Conservation (phyloP, 1,284 basidiomycete species). For the Cryptococcus depauperatus region DNA sequence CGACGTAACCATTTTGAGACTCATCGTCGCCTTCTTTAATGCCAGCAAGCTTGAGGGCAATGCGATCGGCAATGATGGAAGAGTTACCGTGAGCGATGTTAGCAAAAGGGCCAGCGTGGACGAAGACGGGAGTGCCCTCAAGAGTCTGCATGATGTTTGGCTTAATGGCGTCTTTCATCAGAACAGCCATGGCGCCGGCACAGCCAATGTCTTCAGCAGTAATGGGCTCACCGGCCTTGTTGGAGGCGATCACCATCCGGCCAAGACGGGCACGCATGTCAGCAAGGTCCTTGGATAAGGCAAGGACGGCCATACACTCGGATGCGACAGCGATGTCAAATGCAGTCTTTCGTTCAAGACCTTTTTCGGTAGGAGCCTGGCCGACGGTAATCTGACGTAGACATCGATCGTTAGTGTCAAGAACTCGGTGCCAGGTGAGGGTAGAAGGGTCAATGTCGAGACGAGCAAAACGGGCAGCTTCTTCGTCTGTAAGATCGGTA, state of each 20-base stretch:
- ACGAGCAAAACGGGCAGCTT: slow-evolving; percentile 79
- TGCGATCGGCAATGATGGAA: slow-evolving; percentile 90
- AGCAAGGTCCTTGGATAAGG: slow-evolving; percentile 73
- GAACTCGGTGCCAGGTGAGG: slow-evolving; percentile 96
- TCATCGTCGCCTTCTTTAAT: slow-evolving; percentile 82
- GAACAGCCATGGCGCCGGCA: slow-evolving; percentile 88
- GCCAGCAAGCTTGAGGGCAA: slow-evolving; percentile 94
- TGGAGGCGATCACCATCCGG: slow-evolving; percentile 75
- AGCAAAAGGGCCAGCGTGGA: slow-evolving; percentile 96
- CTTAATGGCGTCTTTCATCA: slow-evolving; percentile 99
- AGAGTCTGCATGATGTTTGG: slow-evolving; percentile 98
- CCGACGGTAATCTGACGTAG: slow-evolving; percentile 74
- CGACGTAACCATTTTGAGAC: slow-evolving; percentile 82
- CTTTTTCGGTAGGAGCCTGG: slow-evolving; percentile 81
- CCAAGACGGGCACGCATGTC: slow-evolving; percentile 83
- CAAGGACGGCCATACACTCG: slow-evolving; percentile 97
- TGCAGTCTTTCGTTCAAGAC: slow-evolving; percentile 77
- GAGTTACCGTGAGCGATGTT: slow-evolving; percentile 99
- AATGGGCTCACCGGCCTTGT: slow-evolving; percentile 80
- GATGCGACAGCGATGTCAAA: slow-evolving; percentile 97
- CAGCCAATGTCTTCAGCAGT: slow-evolving; percentile 97
- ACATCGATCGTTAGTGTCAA: slow-evolving; percentile 86
- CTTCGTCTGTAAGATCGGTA: slow-evolving; percentile 84
- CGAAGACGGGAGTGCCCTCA: slow-evolving; percentile 94
- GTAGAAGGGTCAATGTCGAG: slow-evolving; percentile 86